Evolutionary conservation across 768 basidiomycete genomes (phyloP).

Genomic region (Suillus bovinus): DNA sequence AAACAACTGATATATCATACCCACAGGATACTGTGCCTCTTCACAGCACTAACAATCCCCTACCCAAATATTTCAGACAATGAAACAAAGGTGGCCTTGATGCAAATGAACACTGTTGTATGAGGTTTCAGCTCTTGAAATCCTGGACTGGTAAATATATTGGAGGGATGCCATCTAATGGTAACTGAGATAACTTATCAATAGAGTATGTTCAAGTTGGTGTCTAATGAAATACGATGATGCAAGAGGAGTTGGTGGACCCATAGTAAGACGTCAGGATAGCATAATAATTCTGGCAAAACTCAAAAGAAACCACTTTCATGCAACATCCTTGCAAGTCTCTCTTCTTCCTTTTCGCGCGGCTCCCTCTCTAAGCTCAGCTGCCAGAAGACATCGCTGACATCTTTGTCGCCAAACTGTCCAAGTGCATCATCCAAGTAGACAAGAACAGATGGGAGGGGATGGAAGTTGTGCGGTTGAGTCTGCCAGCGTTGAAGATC

Average conservation of each 20-base stretch:
- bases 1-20: too few relatives aligned
- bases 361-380: conserved; percentile 54
- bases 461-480: conserved; percentile 54
- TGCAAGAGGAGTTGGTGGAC: not conserved
- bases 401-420: conserved; percentile 35
- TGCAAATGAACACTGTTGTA: too few relatives aligned
- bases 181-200: not conserved
- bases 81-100: too few relatives aligned
- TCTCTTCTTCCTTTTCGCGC: conserved; percentile 54
- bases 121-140: not conserved
- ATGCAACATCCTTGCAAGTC: conserved; percentile 40
- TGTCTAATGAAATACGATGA: not conserved
- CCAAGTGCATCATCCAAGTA: conserved; percentile 43
- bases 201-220: not conserved
- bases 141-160: not conserved
- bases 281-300: not conserved
- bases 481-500: conserved; percentile 60
- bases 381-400: conserved; percentile 41
- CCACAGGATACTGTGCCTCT: too few relatives aligned
- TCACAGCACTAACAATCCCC: too few relatives aligned
- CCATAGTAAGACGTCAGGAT: not conserved
- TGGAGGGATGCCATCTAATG: not conserved
- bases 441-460: conserved; percentile 42
- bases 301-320: conserved; percentile 40
- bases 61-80: too few relatives aligned